These are phyloP conservation scores for Porcisia hertigi DNA, from an alignment of 208 protist species.

Conservation along the genomic window DNA sequence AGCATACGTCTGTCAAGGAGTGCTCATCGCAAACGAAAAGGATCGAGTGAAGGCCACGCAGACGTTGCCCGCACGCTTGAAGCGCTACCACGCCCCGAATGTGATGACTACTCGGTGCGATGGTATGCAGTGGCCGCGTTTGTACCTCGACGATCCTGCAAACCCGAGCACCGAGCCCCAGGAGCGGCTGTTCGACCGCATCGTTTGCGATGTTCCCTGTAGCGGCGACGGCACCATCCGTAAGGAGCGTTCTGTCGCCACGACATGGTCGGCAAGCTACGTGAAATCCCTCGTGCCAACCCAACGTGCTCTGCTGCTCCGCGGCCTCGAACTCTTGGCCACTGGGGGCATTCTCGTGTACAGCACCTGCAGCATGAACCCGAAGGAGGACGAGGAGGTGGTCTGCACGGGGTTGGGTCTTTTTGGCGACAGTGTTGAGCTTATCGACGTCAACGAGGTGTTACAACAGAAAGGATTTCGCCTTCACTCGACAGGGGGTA, in stretches of 20 bases:
- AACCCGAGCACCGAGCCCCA: constrained; percentile 22
- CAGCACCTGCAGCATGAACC: constrained; percentile 97
- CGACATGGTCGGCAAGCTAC: constrained; percentile 85
- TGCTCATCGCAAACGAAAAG: constrained; percentile 89
- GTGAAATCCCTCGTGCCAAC: constrained; percentile 87
- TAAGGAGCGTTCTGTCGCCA: constrained; percentile 85
- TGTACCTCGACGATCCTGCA: constrained; percentile 51
- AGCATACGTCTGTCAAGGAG: constrained; percentile 41
- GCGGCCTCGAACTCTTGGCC: constrained; percentile 84
- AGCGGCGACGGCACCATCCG: constrained; percentile 95
- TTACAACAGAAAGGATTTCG: constrained; percentile 48
- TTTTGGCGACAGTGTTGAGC: constrained; percentile 77
- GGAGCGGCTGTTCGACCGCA: constrained; percentile 80
- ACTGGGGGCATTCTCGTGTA: constrained; percentile 93
- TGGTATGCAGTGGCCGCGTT: constrained; percentile 82
- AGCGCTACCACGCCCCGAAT: constrained; percentile 89
- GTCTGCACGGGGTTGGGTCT: constrained; percentile 83
- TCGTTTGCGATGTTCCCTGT: constrained; percentile 96
- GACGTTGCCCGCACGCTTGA: constrained; percentile 87
- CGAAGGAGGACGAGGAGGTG: constrained; percentile 96
- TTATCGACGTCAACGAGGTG: constrained; percentile 81
- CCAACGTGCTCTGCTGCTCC: constrained; percentile 87
- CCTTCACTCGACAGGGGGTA: constrained; percentile 66
- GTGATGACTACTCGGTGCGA: constrained; percentile 86
- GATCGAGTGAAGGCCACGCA: constrained; percentile 93